Evolutionary conservation across 176 grass and related monocot species (phyloP), one percentile per base, ranked within the genome.

Genomic region (Triticum urartu): DNA sequence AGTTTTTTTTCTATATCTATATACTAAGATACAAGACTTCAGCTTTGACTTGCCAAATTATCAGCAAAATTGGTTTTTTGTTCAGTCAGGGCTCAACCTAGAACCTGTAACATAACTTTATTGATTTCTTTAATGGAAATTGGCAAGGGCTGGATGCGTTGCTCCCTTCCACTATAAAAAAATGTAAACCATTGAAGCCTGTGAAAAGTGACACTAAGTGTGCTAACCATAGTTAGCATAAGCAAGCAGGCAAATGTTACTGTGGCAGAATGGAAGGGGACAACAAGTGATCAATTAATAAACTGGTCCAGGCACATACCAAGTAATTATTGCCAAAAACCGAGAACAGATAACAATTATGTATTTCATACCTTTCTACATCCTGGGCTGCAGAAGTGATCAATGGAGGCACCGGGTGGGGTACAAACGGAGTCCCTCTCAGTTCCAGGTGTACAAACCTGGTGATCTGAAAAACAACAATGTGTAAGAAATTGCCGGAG

Each of bases 311-410:
- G 33, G 25, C 38, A 77, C 76, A 90, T 21, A 22, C 8, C 39
- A 82, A 82, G 73, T 78, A 42, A 76, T 77, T n/a, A 22, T 87
- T 24, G 54, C 20, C 81, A 18, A 25, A 79, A 58, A 67, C 47
- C 7, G 0, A n/a, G 84, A 20, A 43, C 56, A 60, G 38, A 80
- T 68, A 76, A 52, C 1, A 79, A 59, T 43, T 70, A 79, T 75
- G 24, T 66, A n/a, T 47, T 33, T 18, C 15, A 3, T 89, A 98
- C 97, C 97, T 95, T 92, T 90, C 84, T 96, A 79, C 97, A 98
- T 69, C 86, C 92, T 77, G 78, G 70, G 65, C 87, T 86, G 88
- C 95, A 97, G 87, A 91, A 97, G 56, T 85, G 80, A 90, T 91
- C 87, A 66, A 32, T 56, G 8, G 45, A 47, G 48, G 83, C 78